Conservation (phyloP, 1,284 basidiomycete genomes). For the Boletus hoseneyae region DNA sequence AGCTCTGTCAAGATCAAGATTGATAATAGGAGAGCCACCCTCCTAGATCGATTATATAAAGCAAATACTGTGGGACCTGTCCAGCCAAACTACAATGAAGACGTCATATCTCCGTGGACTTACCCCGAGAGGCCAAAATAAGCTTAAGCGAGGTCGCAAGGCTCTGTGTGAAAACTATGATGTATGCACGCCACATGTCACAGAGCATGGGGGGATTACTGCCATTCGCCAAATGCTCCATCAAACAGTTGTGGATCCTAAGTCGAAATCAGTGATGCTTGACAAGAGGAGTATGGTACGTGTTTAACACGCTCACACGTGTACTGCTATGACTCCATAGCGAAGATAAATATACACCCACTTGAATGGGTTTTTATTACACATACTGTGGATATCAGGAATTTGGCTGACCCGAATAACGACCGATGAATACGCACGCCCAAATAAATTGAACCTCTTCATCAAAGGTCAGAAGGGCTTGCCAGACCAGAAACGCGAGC, state of each 20-base stretch:
- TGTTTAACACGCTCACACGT: conserved; percentile 11
- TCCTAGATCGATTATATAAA: conserved; percentile 22
- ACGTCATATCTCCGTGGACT: not conserved
- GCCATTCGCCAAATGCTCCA: not conserved
- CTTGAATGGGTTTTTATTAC: conserved; percentile 15
- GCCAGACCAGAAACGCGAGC: conserved; percentile 18
- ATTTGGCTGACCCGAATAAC: not conserved
- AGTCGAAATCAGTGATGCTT: not conserved
- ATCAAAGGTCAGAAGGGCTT: conserved; percentile 13
- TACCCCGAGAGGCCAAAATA: conserved; percentile 20
- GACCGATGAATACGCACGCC: conserved; percentile 11
- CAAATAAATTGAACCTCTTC: conserved; percentile 25
- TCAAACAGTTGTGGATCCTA: conserved; percentile 17
- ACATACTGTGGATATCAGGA: conserved; percentile 16
- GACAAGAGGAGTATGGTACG: not conserved
- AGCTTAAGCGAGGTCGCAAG: conserved; percentile 15
- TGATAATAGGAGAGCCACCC: conserved; percentile 9
- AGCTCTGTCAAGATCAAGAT: conserved; percentile 15
- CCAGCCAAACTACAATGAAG: not conserved
- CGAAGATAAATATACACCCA: conserved; percentile 25
- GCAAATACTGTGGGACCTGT: conserved; percentile 15
- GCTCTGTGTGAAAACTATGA: conserved; percentile 5
- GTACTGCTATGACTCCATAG: conserved; percentile 14
- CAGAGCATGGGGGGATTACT: conserved; percentile 12
- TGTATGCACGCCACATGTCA: conserved; percentile 13